phyloP scores from a whole-genome alignment of 2,329 filamentous ascomycete species.

The Calonectria multiphialidica region DNA sequence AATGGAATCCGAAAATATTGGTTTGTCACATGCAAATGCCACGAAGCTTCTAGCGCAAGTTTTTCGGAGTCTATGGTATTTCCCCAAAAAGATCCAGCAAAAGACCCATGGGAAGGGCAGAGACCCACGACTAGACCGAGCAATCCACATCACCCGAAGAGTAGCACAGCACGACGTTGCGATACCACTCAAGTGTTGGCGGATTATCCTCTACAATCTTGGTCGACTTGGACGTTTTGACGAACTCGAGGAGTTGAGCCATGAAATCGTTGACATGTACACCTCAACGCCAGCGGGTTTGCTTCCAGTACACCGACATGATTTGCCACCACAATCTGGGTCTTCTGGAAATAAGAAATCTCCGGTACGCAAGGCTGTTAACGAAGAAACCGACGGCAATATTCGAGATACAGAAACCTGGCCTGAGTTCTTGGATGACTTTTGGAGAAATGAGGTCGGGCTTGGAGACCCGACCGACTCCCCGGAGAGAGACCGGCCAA shows the following conservation, averaged over 20 bases:
- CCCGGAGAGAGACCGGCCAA: not conserved
- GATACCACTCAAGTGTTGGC: conserved; percentile 56
- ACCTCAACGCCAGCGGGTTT: conserved; percentile 45
- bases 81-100: conserved; percentile 38
- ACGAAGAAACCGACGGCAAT: not conserved
- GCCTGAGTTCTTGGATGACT: conserved; percentile 31
- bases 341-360: not conserved
- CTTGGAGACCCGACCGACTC: not conserved
- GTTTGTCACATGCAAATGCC: conserved; percentile 44
- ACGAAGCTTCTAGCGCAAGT: conserved; percentile 39
- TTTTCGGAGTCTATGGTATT: conserved; percentile 45
- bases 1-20: conserved; percentile 47
- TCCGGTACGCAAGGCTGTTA: not conserved
- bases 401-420: not conserved
- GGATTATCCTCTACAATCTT: conserved; percentile 57
- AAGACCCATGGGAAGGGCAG: conserved; percentile 19
- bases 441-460: conserved; percentile 40
- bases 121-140: conserved; percentile 45
- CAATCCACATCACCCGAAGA: conserved; percentile 45
- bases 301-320: conserved; percentile 57
- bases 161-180: conserved; percentile 48
- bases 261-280: conserved; percentile 58
- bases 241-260: conserved; percentile 58
- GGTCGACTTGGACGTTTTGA: conserved; percentile 57
- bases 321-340: conserved; percentile 50